Evolutionary conservation across 2,329 filamentous ascomycete genomes (phyloP), one percentile per base, ranked within the genome.

Genomic region (Penicillium griseofulvum): DNA sequence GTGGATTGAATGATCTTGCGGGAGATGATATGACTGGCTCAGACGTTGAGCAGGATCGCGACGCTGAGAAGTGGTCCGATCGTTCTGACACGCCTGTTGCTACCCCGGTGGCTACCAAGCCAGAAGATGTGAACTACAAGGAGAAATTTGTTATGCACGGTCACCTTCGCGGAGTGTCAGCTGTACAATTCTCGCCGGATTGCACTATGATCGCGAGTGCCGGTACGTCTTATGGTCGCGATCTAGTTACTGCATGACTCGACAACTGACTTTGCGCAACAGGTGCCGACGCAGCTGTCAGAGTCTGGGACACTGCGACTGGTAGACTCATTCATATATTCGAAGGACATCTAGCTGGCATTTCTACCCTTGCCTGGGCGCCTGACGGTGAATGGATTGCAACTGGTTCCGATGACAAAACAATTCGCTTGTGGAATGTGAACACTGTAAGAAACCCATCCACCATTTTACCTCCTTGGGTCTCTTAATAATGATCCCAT

Each of bases 401-500:
- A 4, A 93, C 90, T 10, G 94, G 93, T 24, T 93, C 90, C 5
- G 94, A 99, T 74, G 94, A 99, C 81, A 99, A 99, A 76, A 86
- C 89, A 0, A 97, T 99, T 60, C 85, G 94, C 2, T 79, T 99
- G 1, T 99, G 94, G 94, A 90, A 97, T 65, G 78, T 83, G 4
- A 67, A 77, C 17, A 83, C 82, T 8, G 78, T 80, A 68, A 43
- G 71, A 54, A 11, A 10, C 34, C 6, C 5, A 17, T 24, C 19
- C 14, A 24, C 12, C 16, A 3, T 54, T 26, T 12, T 17, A 14
- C 28, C 4, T 10, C 24, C 22, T 8, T 11, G 11, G 2, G 28
- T 31, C 42, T 12, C 14, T 29, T 29, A 56, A 53, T 54, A 43
- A 50, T 34, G 1, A 4, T 39, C 14, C 12, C 2, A 28, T 53